phyloP scores from a whole-genome alignment of 1,284 basidiomycete genomes.

The Irpex sp. region DNA sequence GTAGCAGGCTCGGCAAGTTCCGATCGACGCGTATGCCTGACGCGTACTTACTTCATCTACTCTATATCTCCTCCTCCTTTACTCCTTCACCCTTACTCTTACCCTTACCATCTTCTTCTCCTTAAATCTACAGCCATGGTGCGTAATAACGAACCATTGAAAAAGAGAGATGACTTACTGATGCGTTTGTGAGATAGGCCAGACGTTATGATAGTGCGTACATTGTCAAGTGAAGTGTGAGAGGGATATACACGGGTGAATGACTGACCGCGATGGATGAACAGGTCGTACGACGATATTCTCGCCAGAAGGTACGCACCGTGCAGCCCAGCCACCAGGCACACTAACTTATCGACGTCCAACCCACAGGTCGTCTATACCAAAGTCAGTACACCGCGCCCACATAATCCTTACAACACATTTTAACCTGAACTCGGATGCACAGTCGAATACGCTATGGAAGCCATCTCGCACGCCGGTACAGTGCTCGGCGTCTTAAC shows the following conservation, averaged over 20 bases:
- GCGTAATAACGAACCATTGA: conserved; percentile 10
- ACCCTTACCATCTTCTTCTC: background rate
- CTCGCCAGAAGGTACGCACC: conserved; percentile 82
- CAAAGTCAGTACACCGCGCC: conserved; percentile 60
- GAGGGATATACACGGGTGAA: conserved; percentile 6
- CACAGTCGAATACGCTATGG: conserved; percentile 98
- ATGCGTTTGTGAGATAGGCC: conserved; percentile 44
- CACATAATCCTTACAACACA: background rate
- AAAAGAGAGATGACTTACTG: background rate
- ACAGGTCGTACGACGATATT: conserved; percentile 92
- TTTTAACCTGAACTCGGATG: background rate
- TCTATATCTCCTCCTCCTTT: conserved; percentile 5
- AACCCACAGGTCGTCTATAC: conserved; percentile 73
- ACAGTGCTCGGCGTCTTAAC: conserved; percentile 94
- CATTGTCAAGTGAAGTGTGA: background rate
- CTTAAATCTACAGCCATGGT: conserved; percentile 29
- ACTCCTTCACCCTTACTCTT: background rate
- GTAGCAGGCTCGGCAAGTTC: conserved; percentile 10
- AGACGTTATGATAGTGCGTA: conserved; percentile 86
- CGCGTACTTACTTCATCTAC: conserved; percentile 19
- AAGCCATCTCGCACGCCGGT: conserved; percentile 96
- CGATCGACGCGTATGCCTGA: conserved; percentile 29
- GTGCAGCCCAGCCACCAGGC: background rate
- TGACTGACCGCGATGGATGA: conserved; percentile 17
- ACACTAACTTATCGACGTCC: conserved; percentile 4